A percentile compares a stretch with the other conserved stretches of the same genome.
phyloP scores from a whole-genome alignment of 805 yeast genomes.

The Spathaspora boniae region DNA sequence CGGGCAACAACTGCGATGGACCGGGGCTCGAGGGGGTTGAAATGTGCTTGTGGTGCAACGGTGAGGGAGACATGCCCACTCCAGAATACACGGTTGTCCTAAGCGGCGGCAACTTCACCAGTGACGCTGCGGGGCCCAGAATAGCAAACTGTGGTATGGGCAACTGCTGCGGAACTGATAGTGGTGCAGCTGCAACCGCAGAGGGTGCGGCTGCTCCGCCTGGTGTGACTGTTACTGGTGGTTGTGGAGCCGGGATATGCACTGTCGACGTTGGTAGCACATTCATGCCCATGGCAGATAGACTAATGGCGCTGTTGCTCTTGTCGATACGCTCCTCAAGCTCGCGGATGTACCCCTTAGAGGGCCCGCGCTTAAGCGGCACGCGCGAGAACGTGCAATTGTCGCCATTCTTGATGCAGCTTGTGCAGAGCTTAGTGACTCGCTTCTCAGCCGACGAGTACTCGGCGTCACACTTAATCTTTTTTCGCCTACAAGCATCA shows the following conservation, averaged over 20 bases:
- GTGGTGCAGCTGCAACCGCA: slow-evolving; percentile 7
- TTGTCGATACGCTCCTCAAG: slow-evolving; percentile 34
- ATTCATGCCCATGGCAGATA: too few relatives aligned
- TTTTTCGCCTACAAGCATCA: slow-evolving; percentile 74
- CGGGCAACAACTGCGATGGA: too few relatives aligned
- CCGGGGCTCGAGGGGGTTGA: too few relatives aligned
- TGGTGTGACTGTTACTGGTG: too few relatives aligned
- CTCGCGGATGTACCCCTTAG: slow-evolving; percentile 62
- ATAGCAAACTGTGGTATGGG: too few relatives aligned
- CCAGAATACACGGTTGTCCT: too few relatives aligned
- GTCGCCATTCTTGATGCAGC: slow-evolving; percentile 59
- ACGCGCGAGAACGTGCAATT: slow-evolving; percentile 64
- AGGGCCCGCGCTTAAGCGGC: slow-evolving; percentile 77
- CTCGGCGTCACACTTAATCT: slow-evolving; percentile 67
- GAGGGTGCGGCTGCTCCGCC: neutral
- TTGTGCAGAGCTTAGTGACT: slow-evolving; percentile 55
- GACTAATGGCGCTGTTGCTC: neutral
- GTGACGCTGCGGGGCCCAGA: too few relatives aligned
- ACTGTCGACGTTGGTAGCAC: slow-evolving; percentile 2
- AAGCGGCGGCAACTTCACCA: slow-evolving; percentile 1
- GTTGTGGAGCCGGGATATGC: too few relatives aligned
- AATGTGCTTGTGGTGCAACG: too few relatives aligned
- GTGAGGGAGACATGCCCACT: too few relatives aligned
- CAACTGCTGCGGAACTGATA: slow-evolving; percentile 11
- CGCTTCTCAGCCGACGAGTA: slow-evolving; percentile 41